Base-by-base conservation (phyloP, 2,329 filamentous ascomycete genomes). In the Phyllosticta citrichinensis region DNA sequence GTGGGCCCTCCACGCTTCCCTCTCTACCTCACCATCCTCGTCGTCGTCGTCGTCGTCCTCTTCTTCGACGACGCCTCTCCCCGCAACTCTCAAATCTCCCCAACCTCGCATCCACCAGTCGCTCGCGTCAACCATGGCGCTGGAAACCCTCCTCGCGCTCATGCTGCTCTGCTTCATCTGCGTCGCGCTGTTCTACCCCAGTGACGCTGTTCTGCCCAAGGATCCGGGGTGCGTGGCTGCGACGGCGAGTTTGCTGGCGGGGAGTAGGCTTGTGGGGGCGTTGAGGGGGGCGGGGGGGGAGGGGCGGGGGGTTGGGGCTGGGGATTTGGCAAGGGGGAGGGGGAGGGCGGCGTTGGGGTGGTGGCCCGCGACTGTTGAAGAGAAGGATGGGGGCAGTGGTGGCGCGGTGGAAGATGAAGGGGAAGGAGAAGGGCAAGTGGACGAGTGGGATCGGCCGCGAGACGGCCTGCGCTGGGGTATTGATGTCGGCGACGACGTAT, bases 401-500 rank as follows among this genome's bases (percentile, higher is more conserved):
- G 52, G 25, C 2, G 3, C 6, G 0, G 58, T 20, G 53, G 24
- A 1, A 0, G 58, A n/a, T n/a, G n/a, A 47, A 5, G 58, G 25
- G 24, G 58, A 17, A 8, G 35, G n/a, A 19, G 33, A 14, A 25
- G 55, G 22, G 19, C 10, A 14, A 20, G 22, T 20, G 11, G 51
- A 52, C 2, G 51, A 52, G 51, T 17, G 10, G 11, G 19, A 20
- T n/a, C 10, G n/a, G 2, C 5, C 51, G 22, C 25, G n/a, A n/a
- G n/a, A n/a, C n/a, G n/a, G 22, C 1, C 19, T 30, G 51, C 50
- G 59, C 40, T 61, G 59, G 59, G 59, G 59, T 19, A 47, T 61
- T n/a, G 59, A 61, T 30, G 50, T 61, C 8, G 59, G 59, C 10
- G 59, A 57, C 11, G 52, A 47, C 0, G n/a, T 60, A 0, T 25